Evolutionary conservation across 441 rosid genomes (phyloP).

Genomic region (Gossypium davidsonii): DNA sequence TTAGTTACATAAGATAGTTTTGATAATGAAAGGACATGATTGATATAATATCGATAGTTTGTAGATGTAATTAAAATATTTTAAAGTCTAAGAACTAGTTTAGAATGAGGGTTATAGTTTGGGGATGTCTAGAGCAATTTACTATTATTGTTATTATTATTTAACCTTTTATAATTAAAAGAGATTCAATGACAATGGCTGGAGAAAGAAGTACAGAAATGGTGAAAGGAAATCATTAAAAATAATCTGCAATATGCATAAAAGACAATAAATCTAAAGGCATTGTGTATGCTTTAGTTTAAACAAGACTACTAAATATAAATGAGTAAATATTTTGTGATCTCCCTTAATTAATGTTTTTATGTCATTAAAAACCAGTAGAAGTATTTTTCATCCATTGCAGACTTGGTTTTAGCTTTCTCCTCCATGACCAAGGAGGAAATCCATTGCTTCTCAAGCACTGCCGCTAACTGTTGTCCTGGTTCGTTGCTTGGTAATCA

Average conservation of each 20-base stretch:
- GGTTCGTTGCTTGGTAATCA: conserved; percentile 18
- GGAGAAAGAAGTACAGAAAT: background rate
- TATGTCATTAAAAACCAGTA: background rate
- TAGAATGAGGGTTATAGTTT: no score
- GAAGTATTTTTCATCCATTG: background rate
- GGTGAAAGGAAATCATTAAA: background rate
- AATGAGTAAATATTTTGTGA: background rate
- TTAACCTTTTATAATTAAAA: no score
- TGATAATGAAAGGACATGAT: no score
- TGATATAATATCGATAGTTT: no score
- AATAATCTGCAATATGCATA: background rate
- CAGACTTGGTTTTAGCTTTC: background rate
- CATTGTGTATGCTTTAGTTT: background rate
- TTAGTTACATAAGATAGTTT: no score
- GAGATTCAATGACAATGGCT: no score
- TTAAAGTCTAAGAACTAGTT: no score
- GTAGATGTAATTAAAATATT: no score
- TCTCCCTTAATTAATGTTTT: background rate
- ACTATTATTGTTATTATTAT: no score
- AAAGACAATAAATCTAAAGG: background rate
- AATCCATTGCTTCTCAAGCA: conserved; percentile 16
- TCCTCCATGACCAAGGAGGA: background rate
- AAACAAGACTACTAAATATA: background rate
- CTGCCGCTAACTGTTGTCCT: conserved; percentile 13
- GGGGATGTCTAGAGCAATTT: no score